Conservation (phyloP, 805 yeast genomes). For the Candida montana region DNA sequence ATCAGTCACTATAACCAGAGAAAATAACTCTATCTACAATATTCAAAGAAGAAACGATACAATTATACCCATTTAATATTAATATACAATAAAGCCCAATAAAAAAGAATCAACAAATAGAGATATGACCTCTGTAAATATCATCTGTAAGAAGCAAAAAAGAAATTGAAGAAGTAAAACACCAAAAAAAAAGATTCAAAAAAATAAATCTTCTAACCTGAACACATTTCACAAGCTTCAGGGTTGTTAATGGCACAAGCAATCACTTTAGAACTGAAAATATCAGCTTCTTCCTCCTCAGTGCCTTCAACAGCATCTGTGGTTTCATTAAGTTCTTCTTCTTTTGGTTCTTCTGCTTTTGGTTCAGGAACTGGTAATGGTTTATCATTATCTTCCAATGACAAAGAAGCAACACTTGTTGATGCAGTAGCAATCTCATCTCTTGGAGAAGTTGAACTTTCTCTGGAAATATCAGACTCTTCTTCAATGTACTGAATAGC, state of each 20-base stretch:
- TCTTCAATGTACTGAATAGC: conserved; percentile 11
- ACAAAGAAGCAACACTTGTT: conserved; percentile 34
- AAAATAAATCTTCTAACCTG: conserved; percentile 54
- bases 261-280: conserved; percentile 86
- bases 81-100: too few species aligned
- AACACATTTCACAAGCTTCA: conserved; percentile 98
- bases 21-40: too few species aligned
- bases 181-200: conserved; percentile 3
- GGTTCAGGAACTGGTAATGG: conserved; percentile 26
- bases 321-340: conserved; percentile 29
- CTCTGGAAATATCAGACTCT: conserved; percentile 19
- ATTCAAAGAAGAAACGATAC: too few species aligned
- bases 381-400: conserved; percentile 32
- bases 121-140: too few species aligned
- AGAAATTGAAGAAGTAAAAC: too few species aligned
- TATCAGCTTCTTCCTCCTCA: conserved; percentile 44
- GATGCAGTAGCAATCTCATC: conserved; percentile 27
- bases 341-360: conserved; percentile 19
- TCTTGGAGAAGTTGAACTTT: conserved; percentile 28
- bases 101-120: too few species aligned
- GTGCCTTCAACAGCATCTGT: conserved; percentile 25
- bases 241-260: conserved; percentile 98
- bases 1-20: too few species aligned
- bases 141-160: too few species aligned
- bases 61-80: too few species aligned